Conservation (phyloP, 306 rosid species). For the Rosa multiflora region DNA sequence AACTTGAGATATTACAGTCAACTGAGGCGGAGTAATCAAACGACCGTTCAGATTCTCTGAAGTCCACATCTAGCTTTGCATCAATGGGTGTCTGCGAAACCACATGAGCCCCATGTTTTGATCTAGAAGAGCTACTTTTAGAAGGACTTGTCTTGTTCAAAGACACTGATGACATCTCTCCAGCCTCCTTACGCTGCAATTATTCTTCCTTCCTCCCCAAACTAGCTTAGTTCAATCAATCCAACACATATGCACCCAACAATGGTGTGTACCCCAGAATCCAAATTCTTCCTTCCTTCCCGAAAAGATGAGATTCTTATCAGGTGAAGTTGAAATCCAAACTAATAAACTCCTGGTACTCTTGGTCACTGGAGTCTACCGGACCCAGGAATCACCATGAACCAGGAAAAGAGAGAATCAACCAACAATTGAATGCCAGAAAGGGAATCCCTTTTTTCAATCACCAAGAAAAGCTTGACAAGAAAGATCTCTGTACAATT, state of each 20-base stretch:
- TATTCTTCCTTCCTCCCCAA: not conserved
- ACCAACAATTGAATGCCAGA: constrained; percentile 13
- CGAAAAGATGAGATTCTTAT: not conserved
- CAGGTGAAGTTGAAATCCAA: not conserved
- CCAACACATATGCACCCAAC: not conserved
- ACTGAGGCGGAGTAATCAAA: constrained; percentile 34
- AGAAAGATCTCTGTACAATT: constrained; percentile 3
- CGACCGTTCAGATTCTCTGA: constrained; percentile 24
- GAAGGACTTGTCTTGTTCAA: constrained; percentile 35
- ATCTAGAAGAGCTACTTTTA: constrained; percentile 23
- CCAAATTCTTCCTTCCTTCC: not conserved
- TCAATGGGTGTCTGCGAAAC: constrained; percentile 38
- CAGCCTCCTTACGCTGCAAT: constrained; percentile 12
- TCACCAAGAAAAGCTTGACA: not conserved
- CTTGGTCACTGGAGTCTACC: constrained; percentile 13
- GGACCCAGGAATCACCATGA: constrained; percentile 23
- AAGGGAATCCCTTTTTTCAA: constrained; percentile 10
- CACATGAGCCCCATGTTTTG: constrained; percentile 34
- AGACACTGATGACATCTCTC: constrained; percentile 36
- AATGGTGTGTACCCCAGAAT: not conserved
- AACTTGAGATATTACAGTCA: constrained; percentile 33
- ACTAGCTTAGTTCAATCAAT: constrained; percentile 17
- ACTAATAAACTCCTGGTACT: constrained; percentile 5
- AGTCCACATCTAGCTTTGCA: constrained; percentile 40
- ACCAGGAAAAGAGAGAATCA: constrained; percentile 6